Conservation (phyloP, 2,329 filamentous ascomycete species). For the Trichoderma brevicompactum region DNA sequence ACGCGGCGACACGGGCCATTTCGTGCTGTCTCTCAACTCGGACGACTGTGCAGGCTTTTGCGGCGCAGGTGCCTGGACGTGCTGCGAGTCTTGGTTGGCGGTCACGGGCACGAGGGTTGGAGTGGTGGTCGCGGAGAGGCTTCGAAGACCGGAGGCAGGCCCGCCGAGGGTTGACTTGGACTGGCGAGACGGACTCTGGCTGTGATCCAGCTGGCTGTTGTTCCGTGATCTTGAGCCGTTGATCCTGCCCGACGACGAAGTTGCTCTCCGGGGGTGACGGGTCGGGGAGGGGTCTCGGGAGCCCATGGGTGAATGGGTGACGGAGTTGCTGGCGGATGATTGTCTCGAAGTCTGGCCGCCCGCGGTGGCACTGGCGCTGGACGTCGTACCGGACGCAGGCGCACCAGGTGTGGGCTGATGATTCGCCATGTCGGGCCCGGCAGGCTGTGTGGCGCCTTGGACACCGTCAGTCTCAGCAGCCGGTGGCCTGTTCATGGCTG, state of each 20-base stretch:
- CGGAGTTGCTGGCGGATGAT: constrained; percentile 45
- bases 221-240: constrained; percentile 62
- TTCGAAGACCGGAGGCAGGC: constrained; percentile 66
- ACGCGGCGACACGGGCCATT: constrained; percentile 79
- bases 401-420: constrained; percentile 29
- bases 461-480: constrained; percentile 30
- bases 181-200: constrained; percentile 62
- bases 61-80: constrained; percentile 63
- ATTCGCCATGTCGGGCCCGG: constrained; percentile 32
- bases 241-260: constrained; percentile 43
- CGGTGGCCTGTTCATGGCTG: constrained; percentile 41
- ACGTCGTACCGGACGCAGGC: constrained; percentile 25
- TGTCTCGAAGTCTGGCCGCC: constrained; percentile 39
- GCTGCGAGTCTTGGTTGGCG: constrained; percentile 60
- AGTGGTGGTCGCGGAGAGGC: constrained; percentile 69
- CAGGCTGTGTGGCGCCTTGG: constrained; percentile 32
- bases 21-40: constrained; percentile 62
- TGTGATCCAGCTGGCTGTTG: constrained; percentile 62
- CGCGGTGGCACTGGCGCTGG: constrained; percentile 6
- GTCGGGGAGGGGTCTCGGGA: constrained; percentile 56
- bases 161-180: constrained; percentile 53
- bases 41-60: constrained; percentile 58
- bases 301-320: constrained; percentile 43
- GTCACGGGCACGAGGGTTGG: constrained; percentile 68
- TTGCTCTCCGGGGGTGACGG: constrained; percentile 45